phyloP scores from a whole-genome alignment of 257 asterid genomes.

The Leptodermis oblonga region DNA sequence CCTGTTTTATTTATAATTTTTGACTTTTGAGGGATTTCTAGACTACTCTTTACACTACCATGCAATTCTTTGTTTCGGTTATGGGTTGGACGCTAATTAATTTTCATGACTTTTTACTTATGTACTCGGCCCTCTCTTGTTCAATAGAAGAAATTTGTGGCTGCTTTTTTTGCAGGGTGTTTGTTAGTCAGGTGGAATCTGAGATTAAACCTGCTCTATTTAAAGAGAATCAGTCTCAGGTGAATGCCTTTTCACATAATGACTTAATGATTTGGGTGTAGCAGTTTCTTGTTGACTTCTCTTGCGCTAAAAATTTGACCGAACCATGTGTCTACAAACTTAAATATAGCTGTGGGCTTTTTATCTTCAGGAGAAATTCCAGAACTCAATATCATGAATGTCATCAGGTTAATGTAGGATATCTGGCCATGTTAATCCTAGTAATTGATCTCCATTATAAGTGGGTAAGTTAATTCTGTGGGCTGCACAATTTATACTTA shows the following conservation, averaged over 20 bases:
- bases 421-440: constrained; percentile 14
- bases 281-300: constrained; percentile 13
- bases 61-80: background rate
- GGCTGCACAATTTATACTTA: constrained; percentile 3
- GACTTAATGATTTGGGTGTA: background rate
- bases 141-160: background rate
- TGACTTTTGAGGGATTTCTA: background rate
- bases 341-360: constrained; percentile 23
- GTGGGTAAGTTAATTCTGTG: constrained; percentile 10
- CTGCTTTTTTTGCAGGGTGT: constrained; percentile 54
- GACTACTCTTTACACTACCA: background rate
- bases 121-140: background rate
- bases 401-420: constrained; percentile 28
- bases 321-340: constrained; percentile 25
- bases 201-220: constrained; percentile 42
- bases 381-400: constrained; percentile 18
- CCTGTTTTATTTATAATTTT: background rate
- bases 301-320: constrained; percentile 27
- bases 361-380: constrained; percentile 21
- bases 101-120: background rate
- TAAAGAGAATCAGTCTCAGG: constrained; percentile 52
- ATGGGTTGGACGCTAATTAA: background rate
- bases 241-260: constrained; percentile 34
- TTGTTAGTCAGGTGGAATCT: constrained; percentile 53
- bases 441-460: constrained; percentile 9